Evolutionary conservation across 805 yeast genomes (phyloP), one percentile per base, ranked within the genome.

Genomic region (Metschnikowia anglica): DNA sequence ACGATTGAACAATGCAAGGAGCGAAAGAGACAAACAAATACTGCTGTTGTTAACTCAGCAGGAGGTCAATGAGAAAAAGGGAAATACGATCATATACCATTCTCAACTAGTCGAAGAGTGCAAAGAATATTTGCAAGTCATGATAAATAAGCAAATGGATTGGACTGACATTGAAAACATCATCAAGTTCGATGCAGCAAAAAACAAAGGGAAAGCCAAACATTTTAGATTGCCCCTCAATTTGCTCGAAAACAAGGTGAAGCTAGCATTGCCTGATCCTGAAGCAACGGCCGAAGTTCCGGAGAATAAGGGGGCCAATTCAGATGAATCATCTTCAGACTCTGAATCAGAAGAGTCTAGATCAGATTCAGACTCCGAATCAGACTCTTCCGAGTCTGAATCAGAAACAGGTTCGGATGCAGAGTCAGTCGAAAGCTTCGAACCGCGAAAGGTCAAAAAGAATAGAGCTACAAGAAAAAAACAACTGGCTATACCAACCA

Each of bases 121-220:
- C 36, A 83, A 78, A 46, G 62, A 59, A 6, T 82, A 85, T 2
- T 85, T 91, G 4, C 84, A 82, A 45, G 66, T 70, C 1, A 65
- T 88, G 41, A 48, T 89, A 4, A 81, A 83, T 43, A 93, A 87
- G 57, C 90, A 87, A 49, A 87, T 88, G 88, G 97, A 91, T 60
- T 91, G 99, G 99, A 77, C 78, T 32, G 84, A 88, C 47, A 90
- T 90, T 48, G 96, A 85, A 58, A 80, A 81, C 48, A 64, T 85
- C 44, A 81, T 91, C 39, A 66, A 74, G 36, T 72, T 80, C 38
- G 96, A 91, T 56, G 82, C 87, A 53, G 62, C 68, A 1, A 76
- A 82, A 52, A 82, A 83, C 1, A 86, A 83, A 53, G 62, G 66
- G 4, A 68, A 81, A 43, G 96, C 97, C 0, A 64, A 68, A 27